Evolutionary conservation across 2,329 filamentous ascomycete species (phyloP), one percentile per base, ranked within the genome.

Genomic region (Paecilomyces sp.): DNA sequence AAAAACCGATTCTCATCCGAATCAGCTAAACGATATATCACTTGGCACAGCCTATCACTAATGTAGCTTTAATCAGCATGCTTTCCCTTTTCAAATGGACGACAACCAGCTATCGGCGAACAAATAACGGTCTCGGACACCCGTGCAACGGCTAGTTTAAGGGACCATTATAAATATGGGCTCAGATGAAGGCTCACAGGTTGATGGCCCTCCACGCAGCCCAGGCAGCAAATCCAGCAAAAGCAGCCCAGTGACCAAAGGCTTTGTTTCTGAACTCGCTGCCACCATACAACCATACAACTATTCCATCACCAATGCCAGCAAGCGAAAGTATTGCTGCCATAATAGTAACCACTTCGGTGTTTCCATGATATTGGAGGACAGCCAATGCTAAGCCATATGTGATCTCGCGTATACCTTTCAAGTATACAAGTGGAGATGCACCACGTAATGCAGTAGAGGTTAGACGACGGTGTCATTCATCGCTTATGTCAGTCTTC

Each of bases 351-450:
- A 65, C 25, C 15, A 56, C 63, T 3, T 13, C n/a, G 1, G 60
- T 60, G 18, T 62, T 60, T n/a, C 59, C 56, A 15, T 56, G 54
- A 33, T 58, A 59, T 36, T 65, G 62, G 28, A 64, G 54, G 2
- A 41, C 59, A 25, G 63, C 57, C 31, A 64, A 36, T 11, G 60
- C 41, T 12, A 64, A 30, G 3, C 63, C 63, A 54, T 64, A 65
- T 4, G 58, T 64, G n/a, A 57, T 56, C 47, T 65, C 63, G 2
- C 63, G 63, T 34, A 64, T 63, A 18, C 58, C 62, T 36, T 65
- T 64, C 18, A 64, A 33, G 34, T 64, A 62, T 18, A 65, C 61
- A 2, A 65, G 58, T n/a, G 62, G 60, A 7, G 62, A 63, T 2
- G 58, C 55, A 28, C 24, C 25, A 28, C 25, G 25, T 28, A 28